phyloP scores from a whole-genome alignment of 768 basidiomycete genomes.

The Lyophyllum shimeji region DNA sequence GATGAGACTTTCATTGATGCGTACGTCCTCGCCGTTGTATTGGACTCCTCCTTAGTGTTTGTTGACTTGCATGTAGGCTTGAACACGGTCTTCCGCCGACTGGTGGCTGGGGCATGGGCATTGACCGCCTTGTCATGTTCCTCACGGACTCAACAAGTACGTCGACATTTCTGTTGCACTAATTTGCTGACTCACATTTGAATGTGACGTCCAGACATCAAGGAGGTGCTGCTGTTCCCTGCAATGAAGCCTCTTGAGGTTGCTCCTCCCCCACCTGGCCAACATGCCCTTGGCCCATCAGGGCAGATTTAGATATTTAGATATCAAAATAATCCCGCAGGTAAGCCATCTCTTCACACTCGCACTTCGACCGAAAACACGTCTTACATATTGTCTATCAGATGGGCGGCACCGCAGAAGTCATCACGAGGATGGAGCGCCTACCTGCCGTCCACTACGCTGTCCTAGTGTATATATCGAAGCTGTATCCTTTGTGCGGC shows the following conservation, averaged over 20 bases:
- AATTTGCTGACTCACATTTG: neutral
- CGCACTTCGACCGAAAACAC: neutral
- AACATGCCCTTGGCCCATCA: constrained; percentile 25
- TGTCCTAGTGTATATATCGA: constrained; percentile 56
- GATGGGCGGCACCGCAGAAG: constrained; percentile 87
- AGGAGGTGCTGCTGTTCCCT: constrained; percentile 95
- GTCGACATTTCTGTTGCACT: constrained; percentile 22
- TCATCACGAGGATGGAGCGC: constrained; percentile 59
- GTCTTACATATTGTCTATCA: constrained; percentile 26
- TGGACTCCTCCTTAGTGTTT: constrained; percentile 1
- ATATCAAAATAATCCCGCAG: constrained; percentile 51
- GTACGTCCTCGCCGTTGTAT: constrained; percentile 44
- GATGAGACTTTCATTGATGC: constrained; percentile 97
- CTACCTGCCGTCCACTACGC: constrained; percentile 63
- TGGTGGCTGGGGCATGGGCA: constrained; percentile 95
- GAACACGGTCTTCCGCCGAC: constrained; percentile 98
- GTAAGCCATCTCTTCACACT: constrained; percentile 33
- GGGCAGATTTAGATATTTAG: constrained; percentile 27
- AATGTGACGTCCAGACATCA: constrained; percentile 65
- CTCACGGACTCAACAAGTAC: constrained; percentile 91
- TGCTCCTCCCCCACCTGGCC: constrained; percentile 21
- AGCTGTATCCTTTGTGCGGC: too few relatives aligned
- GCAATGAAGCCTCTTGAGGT: constrained; percentile 89
- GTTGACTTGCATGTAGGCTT: constrained; percentile 52
- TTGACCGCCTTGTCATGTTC: constrained; percentile 98